Percentiles rank a stretch among this genome's conserved stretches.
Evolutionary conservation across 2,329 filamentous ascomycete genomes (phyloP).

Genomic region (Aspergillus brasiliensis): DNA sequence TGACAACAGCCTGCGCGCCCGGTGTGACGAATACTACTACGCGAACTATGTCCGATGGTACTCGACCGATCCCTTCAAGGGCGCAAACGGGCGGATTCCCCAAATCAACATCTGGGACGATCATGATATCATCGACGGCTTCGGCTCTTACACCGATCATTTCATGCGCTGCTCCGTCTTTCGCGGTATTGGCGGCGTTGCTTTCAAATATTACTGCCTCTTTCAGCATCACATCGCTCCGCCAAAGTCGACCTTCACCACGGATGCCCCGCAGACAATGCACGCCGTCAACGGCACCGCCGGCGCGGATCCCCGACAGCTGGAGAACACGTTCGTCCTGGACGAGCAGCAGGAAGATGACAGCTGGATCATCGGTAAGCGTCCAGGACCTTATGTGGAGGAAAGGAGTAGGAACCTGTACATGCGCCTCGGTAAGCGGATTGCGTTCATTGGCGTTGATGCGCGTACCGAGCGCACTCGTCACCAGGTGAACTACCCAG

Average conservation of each 20-base stretch:
- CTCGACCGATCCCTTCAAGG: conserved; percentile 63
- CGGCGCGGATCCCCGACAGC: conserved; percentile 67
- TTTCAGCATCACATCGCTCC: conserved; percentile 80
- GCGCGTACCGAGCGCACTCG: conserved; percentile 75
- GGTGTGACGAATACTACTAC: conserved; percentile 65
- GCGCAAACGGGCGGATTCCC: conserved; percentile 63
- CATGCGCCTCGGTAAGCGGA: conserved; percentile 65
- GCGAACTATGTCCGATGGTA: conserved; percentile 69
- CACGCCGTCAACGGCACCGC: conserved; percentile 52
- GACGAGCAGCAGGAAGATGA: conserved; percentile 61
- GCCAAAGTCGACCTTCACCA: conserved; percentile 81
- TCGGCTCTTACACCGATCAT: conserved; percentile 66
- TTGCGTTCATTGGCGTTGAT: conserved; percentile 64
- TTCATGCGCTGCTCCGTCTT: conserved; percentile 69
- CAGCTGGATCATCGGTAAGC: conserved; percentile 76
- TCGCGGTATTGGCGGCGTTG: conserved; percentile 63
- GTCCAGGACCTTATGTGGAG: conserved; percentile 68
- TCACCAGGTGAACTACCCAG: conserved; percentile 84
- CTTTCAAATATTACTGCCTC: conserved; percentile 64
- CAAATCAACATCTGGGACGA: conserved; percentile 69
- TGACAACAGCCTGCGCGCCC: conserved; percentile 62
- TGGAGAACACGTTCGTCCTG: conserved; percentile 73
- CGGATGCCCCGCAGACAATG: conserved; percentile 64
- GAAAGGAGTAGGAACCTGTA: conserved; percentile 63
- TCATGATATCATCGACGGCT: conserved; percentile 68